Evolutionary conservation across 345 rosid species (phyloP), one percentile per base, ranked within the genome.

Genomic region (Geranium brycei): DNA sequence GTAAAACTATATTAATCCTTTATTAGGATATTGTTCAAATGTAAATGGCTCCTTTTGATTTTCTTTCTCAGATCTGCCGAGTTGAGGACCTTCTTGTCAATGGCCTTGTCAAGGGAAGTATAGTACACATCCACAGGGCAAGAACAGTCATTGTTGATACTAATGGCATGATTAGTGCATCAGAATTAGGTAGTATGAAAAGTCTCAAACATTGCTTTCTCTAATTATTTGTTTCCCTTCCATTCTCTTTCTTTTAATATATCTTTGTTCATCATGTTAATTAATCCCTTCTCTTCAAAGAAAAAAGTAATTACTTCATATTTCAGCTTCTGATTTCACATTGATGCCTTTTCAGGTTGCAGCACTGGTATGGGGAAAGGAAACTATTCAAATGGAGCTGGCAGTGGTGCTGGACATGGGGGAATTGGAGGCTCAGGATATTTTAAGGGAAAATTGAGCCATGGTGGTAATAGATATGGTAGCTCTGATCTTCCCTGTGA

Each of bases 391-490:
- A 72, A 86, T 72, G 95, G 98, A 72, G 93, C 91, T 79, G 95
- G 96, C 60, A 85, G 98, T 77, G 98, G 96, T 67, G 98, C 96
- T 71, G 96, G 98, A 64, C 98, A 92, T 66, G 98, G 98, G 13
- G 98, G 98, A 66, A 71, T 79, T 63, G 98, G 98, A 61, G 98
- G 98, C 60, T 82, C 91, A 60, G 98, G 98, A 69, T 81, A 72
- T 78, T 92, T 78, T 79, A 83, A 90, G 64, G 97, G 97, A 62
- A 83, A 83, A 66, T 73, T 84, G 68, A 80, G 88, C 75, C 82
- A 70, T 65, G 96, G 96, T 67, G 98, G 97, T 69, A 79, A 74
- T 69, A 76, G 77, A 64, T 90, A 93, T 66, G 98, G 98, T 17
- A 76, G 77, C 78, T 88, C 96, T 51, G 89, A 83, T 76, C 87